Evolutionary conservation across 202 grass and related monocot species (phyloP).

Genomic region (Setaria viridis): DNA sequence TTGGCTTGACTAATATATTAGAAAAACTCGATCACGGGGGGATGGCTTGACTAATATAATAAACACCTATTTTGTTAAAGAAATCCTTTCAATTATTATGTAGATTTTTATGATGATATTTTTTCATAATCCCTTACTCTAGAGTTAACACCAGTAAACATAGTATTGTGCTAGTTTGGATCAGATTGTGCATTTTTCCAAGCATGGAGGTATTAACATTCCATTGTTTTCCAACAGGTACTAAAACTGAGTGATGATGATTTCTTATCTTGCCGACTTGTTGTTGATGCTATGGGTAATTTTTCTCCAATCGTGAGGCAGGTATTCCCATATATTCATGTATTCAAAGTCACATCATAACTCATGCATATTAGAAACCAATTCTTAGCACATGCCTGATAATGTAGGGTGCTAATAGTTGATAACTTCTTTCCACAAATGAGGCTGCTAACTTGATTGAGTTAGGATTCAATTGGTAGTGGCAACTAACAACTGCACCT

Average conservation of each 20-base stretch:
- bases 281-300: slow-evolving; percentile 95
- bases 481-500: not conserved
- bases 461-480: not conserved
- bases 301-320: slow-evolving; percentile 94
- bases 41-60: slow-evolving; percentile 14
- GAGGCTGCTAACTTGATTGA: not conserved
- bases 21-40: not conserved
- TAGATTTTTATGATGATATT: not conserved
- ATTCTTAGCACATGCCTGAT: not conserved
- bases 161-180: not conserved
- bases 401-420: not conserved
- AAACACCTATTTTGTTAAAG: not conserved
- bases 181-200: slow-evolving; percentile 9
- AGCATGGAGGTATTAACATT: slow-evolving; percentile 23
- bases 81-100: not conserved
- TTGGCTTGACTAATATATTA: not conserved
- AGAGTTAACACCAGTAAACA: not conserved
- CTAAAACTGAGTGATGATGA: slow-evolving; percentile 70
- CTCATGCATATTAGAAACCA: not conserved
- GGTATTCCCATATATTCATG: slow-evolving; percentile 50
- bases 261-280: slow-evolving; percentile 60
- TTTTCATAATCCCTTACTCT: slow-evolving; percentile 11
- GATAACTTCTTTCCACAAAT: not conserved
- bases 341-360: slow-evolving; percentile 1
- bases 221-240: slow-evolving; percentile 49